Percentiles rank a stretch among this genome's conserved stretches.
These are phyloP conservation scores for Pseudogymnoascus sp. DNA, from an alignment of 2,329 filamentous ascomycete species.

Conservation along the genomic window DNA sequence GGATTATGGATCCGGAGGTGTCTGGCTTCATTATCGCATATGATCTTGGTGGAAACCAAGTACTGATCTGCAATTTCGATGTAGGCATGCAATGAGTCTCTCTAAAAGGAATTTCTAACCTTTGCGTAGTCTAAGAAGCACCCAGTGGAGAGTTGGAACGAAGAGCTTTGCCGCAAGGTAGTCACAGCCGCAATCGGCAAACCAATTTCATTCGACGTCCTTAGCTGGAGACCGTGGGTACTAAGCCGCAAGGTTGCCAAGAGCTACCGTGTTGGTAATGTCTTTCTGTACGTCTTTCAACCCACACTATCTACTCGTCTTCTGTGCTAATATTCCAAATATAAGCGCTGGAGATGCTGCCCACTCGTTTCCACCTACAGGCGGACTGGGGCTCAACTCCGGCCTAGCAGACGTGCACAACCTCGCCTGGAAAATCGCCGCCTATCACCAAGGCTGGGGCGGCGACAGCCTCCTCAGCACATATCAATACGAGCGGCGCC, in stretches of 20 bases:
- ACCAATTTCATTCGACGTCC: slow-evolving; percentile 31
- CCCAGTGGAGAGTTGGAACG: slow-evolving; percentile 31
- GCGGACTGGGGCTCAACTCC: slow-evolving; percentile 25
- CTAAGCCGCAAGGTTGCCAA: slow-evolving; percentile 36
- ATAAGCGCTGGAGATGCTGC: slow-evolving; percentile 19
- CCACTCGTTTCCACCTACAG: slow-evolving; percentile 17
- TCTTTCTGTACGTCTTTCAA: slow-evolving; percentile 31
- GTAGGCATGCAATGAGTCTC: slow-evolving; percentile 19
- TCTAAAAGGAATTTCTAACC: neutral
- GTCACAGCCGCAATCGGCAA: slow-evolving; percentile 29
- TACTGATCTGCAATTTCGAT: slow-evolving; percentile 39
- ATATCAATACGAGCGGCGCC: slow-evolving; percentile 33
- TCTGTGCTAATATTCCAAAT: neutral
- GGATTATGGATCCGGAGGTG: slow-evolving; percentile 36
- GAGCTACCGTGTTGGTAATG: slow-evolving; percentile 29
- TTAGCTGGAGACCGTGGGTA: slow-evolving; percentile 36
- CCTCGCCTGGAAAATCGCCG: slow-evolving; percentile 36
- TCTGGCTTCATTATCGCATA: slow-evolving; percentile 40
- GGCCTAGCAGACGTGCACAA: slow-evolving; percentile 33
- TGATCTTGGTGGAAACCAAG: slow-evolving; percentile 35
- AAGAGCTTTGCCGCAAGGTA: slow-evolving; percentile 28
- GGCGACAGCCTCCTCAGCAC: slow-evolving; percentile 27
- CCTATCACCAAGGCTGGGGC: slow-evolving; percentile 30
- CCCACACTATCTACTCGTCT: neutral
- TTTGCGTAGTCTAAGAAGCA: slow-evolving; percentile 26